phyloP scores from a whole-genome alignment of 805 yeast genomes.

The Candida sonorensis region DNA sequence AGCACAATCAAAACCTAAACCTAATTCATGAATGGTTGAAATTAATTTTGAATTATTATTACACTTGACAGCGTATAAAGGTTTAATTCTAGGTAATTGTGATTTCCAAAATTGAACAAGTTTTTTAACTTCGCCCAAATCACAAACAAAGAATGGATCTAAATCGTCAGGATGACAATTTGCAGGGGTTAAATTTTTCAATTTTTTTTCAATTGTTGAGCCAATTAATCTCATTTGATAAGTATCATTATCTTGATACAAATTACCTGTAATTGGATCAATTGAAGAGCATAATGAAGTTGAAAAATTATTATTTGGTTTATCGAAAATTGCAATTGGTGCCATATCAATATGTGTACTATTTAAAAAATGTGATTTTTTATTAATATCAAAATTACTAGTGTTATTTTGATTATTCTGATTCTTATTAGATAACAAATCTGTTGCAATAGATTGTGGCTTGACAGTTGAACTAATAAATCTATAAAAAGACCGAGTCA shows the following conservation, averaged over 20 bases:
- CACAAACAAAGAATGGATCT: slow-evolving; percentile 84
- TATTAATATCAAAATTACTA: too few species aligned
- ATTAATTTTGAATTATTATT: slow-evolving; percentile 67
- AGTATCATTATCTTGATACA: slow-evolving; percentile 1
- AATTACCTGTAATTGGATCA: too few species aligned
- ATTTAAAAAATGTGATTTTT: too few species aligned
- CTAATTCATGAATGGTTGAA: slow-evolving; percentile 47
- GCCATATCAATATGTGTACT: slow-evolving; percentile 8
- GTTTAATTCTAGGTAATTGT: slow-evolving; percentile 66
- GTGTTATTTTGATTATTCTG: too few species aligned
- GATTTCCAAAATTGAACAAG: slow-evolving; percentile 57
- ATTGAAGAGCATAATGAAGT: neutral
- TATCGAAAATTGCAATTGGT: slow-evolving; percentile 7
- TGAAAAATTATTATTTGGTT: neutral
- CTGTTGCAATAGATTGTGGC: slow-evolving; percentile 5
- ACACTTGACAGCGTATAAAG: slow-evolving; percentile 95
- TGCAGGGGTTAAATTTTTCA: slow-evolving; percentile 8
- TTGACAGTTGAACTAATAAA: slow-evolving; percentile 7
- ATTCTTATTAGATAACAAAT: neutral
- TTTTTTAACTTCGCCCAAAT: slow-evolving; percentile 63
- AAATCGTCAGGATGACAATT: slow-evolving; percentile 58
- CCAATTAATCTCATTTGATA: slow-evolving; percentile 8
- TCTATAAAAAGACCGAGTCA: slow-evolving; percentile 1
- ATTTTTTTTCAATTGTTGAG: slow-evolving; percentile 6
- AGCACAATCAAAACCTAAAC: slow-evolving; percentile 89